These are phyloP conservation scores for Pseudofabraea citricarpa DNA, from an alignment of 2,329 filamentous ascomycete genomes.

Conservation along the genomic window DNA sequence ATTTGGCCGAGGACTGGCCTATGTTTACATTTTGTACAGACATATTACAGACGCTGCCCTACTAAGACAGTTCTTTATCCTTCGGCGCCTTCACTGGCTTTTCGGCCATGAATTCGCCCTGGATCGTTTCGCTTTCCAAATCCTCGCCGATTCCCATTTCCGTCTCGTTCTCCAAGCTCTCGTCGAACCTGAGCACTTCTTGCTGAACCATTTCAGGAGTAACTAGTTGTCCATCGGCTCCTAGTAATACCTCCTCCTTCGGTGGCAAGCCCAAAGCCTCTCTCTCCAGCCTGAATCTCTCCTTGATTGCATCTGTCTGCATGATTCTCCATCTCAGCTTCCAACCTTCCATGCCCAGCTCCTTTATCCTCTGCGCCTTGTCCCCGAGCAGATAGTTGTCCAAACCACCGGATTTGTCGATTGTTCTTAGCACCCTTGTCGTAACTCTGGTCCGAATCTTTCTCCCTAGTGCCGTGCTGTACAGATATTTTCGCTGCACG, in stretches of 20 bases:
- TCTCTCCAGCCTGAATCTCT: slow-evolving; percentile 62
- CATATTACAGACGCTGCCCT: slow-evolving; percentile 2
- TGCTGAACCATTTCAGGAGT: slow-evolving; percentile 23
- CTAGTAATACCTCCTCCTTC: slow-evolving; percentile 32
- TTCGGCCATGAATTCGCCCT: slow-evolving; percentile 31
- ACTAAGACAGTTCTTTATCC: slow-evolving; percentile 19
- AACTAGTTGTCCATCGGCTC: slow-evolving; percentile 31
- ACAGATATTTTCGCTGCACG: slow-evolving; percentile 57
- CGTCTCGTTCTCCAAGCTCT: slow-evolving; percentile 37
- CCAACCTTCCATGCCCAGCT: slow-evolving; percentile 89
- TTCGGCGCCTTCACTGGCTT: slow-evolving; percentile 26
- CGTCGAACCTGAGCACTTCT: slow-evolving; percentile 34
- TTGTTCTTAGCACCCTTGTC: slow-evolving; percentile 63
- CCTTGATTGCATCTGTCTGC: slow-evolving; percentile 66
- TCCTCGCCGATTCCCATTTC: slow-evolving; percentile 36
- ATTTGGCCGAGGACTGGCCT: not conserved
- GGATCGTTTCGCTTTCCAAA: slow-evolving; percentile 34
- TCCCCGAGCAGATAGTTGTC: slow-evolving; percentile 86
- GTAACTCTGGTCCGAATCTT: slow-evolving; percentile 66
- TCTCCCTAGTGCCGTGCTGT: slow-evolving; percentile 54
- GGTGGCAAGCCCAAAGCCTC: slow-evolving; percentile 58
- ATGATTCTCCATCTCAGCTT: slow-evolving; percentile 83
- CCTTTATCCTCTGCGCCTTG: slow-evolving; percentile 72
- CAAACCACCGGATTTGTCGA: slow-evolving; percentile 82
- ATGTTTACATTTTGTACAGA: slow-evolving; percentile 1